These are phyloP conservation scores for Populus trichocarpa DNA, from an alignment of 441 rosid genomes.

Conservation along the genomic window DNA sequence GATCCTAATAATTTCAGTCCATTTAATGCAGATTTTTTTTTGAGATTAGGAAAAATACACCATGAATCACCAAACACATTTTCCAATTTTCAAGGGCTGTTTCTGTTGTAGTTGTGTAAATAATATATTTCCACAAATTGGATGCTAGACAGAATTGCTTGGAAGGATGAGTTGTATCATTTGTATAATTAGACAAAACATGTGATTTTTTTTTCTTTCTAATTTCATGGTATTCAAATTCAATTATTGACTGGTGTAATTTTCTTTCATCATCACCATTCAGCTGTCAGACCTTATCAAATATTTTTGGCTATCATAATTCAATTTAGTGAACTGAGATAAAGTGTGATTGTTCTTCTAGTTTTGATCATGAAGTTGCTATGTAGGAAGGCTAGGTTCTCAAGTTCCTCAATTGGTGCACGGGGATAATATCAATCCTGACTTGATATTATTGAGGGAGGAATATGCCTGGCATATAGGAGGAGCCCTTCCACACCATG, in stretches of 20 bases:
- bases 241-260: background rate
- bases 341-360: background rate
- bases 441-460: conserved; percentile 43
- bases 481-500: conserved; percentile 77
- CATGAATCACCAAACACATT: background rate
- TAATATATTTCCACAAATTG: background rate
- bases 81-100: background rate
- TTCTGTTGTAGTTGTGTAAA: background rate
- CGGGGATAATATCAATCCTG: conserved; percentile 47
- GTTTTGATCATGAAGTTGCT: conserved; percentile 5
- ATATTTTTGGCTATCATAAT: background rate
- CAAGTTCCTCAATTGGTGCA: conserved; percentile 58
- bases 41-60: background rate
- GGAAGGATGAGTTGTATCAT: background rate
- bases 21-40: background rate
- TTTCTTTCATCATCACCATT: background rate
- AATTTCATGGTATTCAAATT: background rate
- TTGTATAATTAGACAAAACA: background rate
- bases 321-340: background rate
- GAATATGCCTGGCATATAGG: conserved; percentile 96
- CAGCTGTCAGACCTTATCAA: background rate
- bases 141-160: background rate
- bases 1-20: background rate
- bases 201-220: too few species aligned
- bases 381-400: conserved; percentile 55